Base-by-base conservation (phyloP, 306 rosid genomes). In the Trifolium repens region DNA sequence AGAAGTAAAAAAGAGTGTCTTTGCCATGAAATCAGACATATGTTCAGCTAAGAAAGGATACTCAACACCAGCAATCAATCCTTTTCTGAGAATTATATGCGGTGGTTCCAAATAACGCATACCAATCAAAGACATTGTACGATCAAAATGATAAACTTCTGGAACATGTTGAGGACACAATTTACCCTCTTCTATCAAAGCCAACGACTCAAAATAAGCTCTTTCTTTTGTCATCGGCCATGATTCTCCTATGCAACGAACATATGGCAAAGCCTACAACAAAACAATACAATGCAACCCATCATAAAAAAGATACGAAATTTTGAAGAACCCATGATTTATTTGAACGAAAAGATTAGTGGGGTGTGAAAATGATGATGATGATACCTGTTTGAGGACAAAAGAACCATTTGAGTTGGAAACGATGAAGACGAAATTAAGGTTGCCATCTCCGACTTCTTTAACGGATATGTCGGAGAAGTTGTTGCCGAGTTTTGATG, bases 391-490 rank as follows among this genome's bases (percentile, higher is more conserved):
- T 75, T 91, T 94, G 90, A 94, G 71, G 87, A 94, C 96, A 47
- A 91, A 40, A 73, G 97, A 94, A 42, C 92, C 96, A 2, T 73
- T 24, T 47, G 96, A 78, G 32, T 85, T 90, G 40, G 81, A 42
- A 63, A 91, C 78, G 66, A 94, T 80, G 91, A 44, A 91, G 72
- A 91, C 96, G 39, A 89, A 87, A 65, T 94, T 94, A 37, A 91
- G 91, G 82, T 94, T 91, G n/a, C 97, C 98, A 77, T 90, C 97
- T 39, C 98, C 96, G 60, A 94, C 96, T 85, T 94, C 97, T 74
- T 90, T 86, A 72, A 87, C 72, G 26, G 76, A 13, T 47, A 94
- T 30, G 69, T 77, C 74, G 53, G 91, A 87, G 42, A 94, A 72
- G 39, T 84, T 85, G 74, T 78, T 70, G 5, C 32, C 90, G 26